A percentile compares a stretch with the other conserved stretches of the same genome.
Evolutionary conservation across 306 rosid species (phyloP).

Genomic region (Lathyrus sativus): DNA sequence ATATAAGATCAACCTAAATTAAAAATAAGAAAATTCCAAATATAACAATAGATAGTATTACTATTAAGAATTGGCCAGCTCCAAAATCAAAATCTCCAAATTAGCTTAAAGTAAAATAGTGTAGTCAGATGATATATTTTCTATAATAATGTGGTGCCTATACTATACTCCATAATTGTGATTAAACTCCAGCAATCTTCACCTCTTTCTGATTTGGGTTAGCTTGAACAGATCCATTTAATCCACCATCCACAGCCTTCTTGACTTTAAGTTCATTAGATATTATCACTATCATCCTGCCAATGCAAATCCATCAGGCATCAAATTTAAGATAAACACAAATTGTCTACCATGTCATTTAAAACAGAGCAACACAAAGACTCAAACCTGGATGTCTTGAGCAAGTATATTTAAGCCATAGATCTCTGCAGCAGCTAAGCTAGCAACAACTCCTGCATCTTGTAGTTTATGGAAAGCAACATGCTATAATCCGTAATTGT

Average conservation of each 20-base stretch:
- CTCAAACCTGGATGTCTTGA: conserved; percentile 79
- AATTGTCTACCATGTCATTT: conserved; percentile 2
- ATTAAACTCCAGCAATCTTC: conserved; percentile 31
- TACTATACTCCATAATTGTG: conserved; percentile 38
- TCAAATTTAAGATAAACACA: conserved; percentile 25
- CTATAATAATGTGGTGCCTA: not conserved
- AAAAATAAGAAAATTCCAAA: conserved; percentile 5
- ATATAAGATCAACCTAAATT: not conserved
- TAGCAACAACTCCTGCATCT: too few species aligned
- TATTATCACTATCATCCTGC: conserved; percentile 88
- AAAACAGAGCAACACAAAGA: conserved; percentile 26
- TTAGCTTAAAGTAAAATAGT: not conserved
- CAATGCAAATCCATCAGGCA: conserved; percentile 39
- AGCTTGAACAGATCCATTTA: conserved; percentile 79
- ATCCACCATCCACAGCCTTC: conserved; percentile 83
- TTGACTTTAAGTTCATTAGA: conserved; percentile 76
- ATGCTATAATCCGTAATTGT: too few species aligned
- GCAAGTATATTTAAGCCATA: too few species aligned
- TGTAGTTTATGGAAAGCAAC: too few species aligned
- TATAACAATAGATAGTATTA: not conserved
- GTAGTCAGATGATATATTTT: conserved; percentile 5
- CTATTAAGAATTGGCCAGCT: not conserved
- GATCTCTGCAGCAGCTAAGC: too few species aligned
- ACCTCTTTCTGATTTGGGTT: conserved; percentile 43
- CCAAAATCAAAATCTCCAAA: not conserved